A percentile compares a stretch with the other conserved stretches of the same genome.
Conservation (phyloP, 108 stramenopile genomes). For the Schizochytrium sp. region DNA sequence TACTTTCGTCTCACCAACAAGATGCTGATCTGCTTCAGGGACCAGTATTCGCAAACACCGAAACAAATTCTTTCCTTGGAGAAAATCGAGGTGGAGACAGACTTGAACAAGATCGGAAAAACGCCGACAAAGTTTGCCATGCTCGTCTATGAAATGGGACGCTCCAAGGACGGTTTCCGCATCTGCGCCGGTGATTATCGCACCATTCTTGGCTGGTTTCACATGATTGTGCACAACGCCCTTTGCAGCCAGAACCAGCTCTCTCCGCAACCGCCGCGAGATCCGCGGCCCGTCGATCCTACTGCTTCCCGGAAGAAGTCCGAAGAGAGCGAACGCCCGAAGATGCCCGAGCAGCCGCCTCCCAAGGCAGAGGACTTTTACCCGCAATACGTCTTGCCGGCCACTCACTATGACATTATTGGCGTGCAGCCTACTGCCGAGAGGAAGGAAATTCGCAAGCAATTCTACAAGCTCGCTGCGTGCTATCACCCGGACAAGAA, state of each 20-base stretch:
- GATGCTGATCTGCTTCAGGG: neutral
- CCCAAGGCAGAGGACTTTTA: conserved; percentile 3
- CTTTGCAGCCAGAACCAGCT: neutral
- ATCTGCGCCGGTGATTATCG: neutral
- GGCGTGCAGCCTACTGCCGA: neutral
- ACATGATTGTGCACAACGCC: neutral
- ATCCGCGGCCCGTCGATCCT: neutral
- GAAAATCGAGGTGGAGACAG: neutral
- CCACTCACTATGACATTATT: neutral
- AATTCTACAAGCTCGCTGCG: neutral
- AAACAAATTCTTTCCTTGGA: neutral
- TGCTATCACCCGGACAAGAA: neutral
- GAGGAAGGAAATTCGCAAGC: neutral
- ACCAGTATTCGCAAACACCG: neutral
- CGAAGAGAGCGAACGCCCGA: neutral
- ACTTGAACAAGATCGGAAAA: neutral
- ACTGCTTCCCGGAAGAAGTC: neutral
- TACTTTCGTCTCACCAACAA: neutral
- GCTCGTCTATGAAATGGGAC: neutral
- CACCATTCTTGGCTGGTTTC: neutral
- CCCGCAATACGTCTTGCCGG: neutral
- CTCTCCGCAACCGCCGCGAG: neutral
- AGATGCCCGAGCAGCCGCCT: neutral
- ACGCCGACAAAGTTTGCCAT: neutral
- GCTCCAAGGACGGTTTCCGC: neutral